Conservation (phyloP, 2,329 filamentous ascomycete genomes). For the Simplicillium sp. region DNA sequence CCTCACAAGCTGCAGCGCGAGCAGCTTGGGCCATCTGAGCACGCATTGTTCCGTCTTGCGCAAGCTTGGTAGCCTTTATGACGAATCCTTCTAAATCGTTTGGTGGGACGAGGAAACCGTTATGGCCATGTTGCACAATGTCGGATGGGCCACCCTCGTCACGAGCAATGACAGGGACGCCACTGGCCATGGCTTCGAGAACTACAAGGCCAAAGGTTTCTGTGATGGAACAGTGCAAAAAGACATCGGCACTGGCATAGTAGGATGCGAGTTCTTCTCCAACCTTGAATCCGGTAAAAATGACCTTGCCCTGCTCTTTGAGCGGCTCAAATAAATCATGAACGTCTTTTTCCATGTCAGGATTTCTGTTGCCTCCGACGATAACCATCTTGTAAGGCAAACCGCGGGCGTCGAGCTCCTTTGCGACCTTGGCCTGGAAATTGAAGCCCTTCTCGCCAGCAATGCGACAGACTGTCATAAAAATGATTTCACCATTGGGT, state of each 20-base stretch:
- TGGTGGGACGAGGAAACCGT: conserved; percentile 52
- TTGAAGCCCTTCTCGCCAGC: conserved; percentile 64
- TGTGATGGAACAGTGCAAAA: conserved; percentile 61
- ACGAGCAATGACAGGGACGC: conserved; percentile 58
- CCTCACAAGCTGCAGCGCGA: conserved; percentile 48
- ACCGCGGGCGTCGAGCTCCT: conserved; percentile 42
- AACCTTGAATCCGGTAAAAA: conserved; percentile 58
- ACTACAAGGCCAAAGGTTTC: conserved; percentile 66
- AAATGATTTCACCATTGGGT: conserved; percentile 52
- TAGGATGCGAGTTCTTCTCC: conserved; percentile 53
- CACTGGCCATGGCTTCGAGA: conserved; percentile 61
- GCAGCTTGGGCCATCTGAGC: conserved; percentile 35
- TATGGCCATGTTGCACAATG: conserved; percentile 49
- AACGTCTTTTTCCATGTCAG: conserved; percentile 51
- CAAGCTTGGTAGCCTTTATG: conserved; percentile 38
- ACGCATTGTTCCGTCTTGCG: conserved; percentile 32
- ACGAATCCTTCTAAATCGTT: conserved; percentile 52
- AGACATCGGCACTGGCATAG: conserved; percentile 60
- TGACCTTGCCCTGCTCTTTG: conserved; percentile 37
- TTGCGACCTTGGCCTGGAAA: conserved; percentile 50
- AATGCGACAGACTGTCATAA: conserved; percentile 57
- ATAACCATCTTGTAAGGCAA: conserved; percentile 56
- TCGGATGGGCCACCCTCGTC: conserved; percentile 63
- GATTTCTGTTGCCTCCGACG: conserved; percentile 59
- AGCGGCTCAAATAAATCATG: conserved; percentile 48